phyloP scores from a whole-genome alignment of 2,329 filamentous ascomycete genomes.

The Diaporthe citrichinensis region DNA sequence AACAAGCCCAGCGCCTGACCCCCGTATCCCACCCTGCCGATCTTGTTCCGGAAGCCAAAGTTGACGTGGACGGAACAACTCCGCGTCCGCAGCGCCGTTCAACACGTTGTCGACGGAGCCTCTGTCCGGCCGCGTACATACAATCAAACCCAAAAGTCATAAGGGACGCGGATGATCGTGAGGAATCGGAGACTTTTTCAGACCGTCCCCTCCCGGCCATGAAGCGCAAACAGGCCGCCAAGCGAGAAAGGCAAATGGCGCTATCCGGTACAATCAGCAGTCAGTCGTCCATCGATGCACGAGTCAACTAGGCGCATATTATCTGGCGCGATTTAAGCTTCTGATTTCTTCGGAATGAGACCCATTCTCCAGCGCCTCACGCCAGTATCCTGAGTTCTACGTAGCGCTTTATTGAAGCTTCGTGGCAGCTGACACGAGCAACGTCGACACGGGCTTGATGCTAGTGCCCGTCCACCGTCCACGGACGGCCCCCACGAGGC shows the following conservation, averaged over 20 bases:
- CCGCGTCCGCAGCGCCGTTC: neutral
- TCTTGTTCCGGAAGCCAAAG: neutral
- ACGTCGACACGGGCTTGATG: neutral
- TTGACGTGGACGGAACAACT: neutral
- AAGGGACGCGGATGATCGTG: neutral
- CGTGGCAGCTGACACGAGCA: neutral
- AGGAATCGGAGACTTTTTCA: neutral
- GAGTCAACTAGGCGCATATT: constrained; percentile 25
- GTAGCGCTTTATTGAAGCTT: neutral
- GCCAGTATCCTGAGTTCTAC: neutral
- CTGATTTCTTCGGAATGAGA: neutral
- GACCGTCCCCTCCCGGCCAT: neutral
- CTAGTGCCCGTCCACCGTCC: neutral
- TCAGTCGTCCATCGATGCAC: neutral
- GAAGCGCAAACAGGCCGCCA: neutral
- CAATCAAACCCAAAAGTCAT: neutral
- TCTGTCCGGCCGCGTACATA: neutral
- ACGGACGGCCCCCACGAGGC: neutral
- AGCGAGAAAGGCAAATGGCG: neutral
- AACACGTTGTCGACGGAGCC: neutral
- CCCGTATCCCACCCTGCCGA: constrained; percentile 20
- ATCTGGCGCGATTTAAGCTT: constrained; percentile 23
- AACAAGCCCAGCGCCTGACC: neutral
- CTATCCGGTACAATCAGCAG: neutral
- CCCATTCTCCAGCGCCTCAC: neutral